Conservation (phyloP, 2,329 filamentous ascomycete genomes). For the Shiraia sp. region DNA sequence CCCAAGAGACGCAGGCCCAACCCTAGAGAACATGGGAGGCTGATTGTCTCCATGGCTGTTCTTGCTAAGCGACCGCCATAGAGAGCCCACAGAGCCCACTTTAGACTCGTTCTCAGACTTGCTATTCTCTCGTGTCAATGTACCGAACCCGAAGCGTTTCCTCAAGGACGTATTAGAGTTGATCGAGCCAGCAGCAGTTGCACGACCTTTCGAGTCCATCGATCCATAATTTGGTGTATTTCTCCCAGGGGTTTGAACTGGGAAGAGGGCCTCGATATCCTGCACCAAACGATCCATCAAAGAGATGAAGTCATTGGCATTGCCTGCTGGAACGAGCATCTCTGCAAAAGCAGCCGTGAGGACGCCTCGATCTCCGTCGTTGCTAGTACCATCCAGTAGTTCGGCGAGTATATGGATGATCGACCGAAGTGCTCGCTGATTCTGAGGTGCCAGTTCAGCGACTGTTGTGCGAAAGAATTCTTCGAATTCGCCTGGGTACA, state of each 20-base stretch:
- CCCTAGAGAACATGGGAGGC: conserved; percentile 67
- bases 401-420: conserved; percentile 86
- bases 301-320: conserved; percentile 82
- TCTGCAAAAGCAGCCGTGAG: conserved; percentile 89
- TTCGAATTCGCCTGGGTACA: conserved; percentile 72
- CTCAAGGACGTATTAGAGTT: conserved; percentile 87
- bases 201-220: conserved; percentile 60
- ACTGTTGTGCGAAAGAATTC: conserved; percentile 60
- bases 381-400: conserved; percentile 84
- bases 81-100: conserved; percentile 73
- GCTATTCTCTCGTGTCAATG: conserved; percentile 76
- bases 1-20: conserved; percentile 55
- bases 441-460: conserved; percentile 60
- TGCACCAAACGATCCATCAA: conserved; percentile 86
- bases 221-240: conserved; percentile 60
- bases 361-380: conserved; percentile 87
- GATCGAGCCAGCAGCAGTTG: conserved; percentile 72
- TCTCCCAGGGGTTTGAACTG: conserved; percentile 58
- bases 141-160: conserved; percentile 80
- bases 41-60: conserved; percentile 58
- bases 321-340: conserved; percentile 75
- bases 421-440: conserved; percentile 76
- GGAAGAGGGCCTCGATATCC: conserved; percentile 87
- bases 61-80: conserved; percentile 90
- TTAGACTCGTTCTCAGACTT: conserved; percentile 70